Conservation (phyloP, 2,329 filamentous ascomycete genomes). For the Hymenoscyphus albidus region DNA sequence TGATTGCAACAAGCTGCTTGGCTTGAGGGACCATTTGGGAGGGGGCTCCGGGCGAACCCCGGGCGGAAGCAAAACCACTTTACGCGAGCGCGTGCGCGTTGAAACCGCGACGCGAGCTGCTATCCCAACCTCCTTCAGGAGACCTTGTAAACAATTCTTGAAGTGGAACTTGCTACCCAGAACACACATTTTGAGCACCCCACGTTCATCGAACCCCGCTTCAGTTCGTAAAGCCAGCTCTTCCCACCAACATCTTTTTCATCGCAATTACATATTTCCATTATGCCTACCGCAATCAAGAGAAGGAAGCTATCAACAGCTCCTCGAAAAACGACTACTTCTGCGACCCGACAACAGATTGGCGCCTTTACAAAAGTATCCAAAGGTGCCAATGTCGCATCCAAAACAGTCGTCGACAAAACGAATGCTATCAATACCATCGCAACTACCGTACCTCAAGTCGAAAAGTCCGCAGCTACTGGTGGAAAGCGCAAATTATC, state of each 20-base stretch:
- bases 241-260: conserved; percentile 21
- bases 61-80: conserved; percentile 22
- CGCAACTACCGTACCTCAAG: conserved; percentile 34
- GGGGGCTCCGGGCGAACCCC: neutral
- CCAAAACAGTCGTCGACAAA: conserved; percentile 36
- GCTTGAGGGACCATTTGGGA: neutral
- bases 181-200: conserved; percentile 15
- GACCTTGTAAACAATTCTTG: conserved; percentile 3
- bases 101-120: conserved; percentile 15
- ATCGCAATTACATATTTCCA: conserved; percentile 22
- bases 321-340: conserved; percentile 17
- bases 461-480: conserved; percentile 32
- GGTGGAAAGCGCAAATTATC: conserved; percentile 34
- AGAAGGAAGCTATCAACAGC: conserved; percentile 29
- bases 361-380: conserved; percentile 42
- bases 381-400: conserved; percentile 36
- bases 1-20: neutral
- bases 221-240: conserved; percentile 12
- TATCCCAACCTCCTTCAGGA: conserved; percentile 21
- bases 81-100: conserved; percentile 28
- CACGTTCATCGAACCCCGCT: conserved; percentile 21
- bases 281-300: conserved; percentile 32
- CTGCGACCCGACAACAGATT: conserved; percentile 31
- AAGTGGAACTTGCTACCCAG: neutral
- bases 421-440: conserved; percentile 26